Conservation (phyloP, 148 eudicot genomes). For the Rhododendron mucronatum region DNA sequence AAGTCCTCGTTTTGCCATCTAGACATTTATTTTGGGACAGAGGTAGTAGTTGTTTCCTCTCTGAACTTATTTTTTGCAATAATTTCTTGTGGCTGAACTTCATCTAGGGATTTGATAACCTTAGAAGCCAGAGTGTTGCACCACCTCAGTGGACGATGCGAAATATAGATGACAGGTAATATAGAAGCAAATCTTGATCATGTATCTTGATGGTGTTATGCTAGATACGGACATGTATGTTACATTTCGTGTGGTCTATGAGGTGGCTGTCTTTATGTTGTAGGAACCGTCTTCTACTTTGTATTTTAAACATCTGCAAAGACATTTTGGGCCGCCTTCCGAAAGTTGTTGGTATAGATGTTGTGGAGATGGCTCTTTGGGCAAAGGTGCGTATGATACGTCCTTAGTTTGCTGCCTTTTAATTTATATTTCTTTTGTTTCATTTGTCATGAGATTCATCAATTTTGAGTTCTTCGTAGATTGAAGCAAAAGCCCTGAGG, state of each 20-base stretch:
- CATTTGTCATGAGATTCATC: background rate
- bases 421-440: background rate
- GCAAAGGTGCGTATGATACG: constrained; percentile 61
- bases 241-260: background rate
- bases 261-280: constrained; percentile 12
- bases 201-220: background rate
- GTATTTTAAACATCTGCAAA: constrained; percentile 77
- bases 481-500: background rate
- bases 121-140: constrained; percentile 87
- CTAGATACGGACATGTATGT: background rate
- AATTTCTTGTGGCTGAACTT: constrained; percentile 6
- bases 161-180: constrained; percentile 89
- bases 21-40: too few relatives aligned
- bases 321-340: constrained; percentile 80
- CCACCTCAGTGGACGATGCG: constrained; percentile 99
- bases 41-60: background rate
- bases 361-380: constrained; percentile 99
- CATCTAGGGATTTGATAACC: constrained; percentile 90
- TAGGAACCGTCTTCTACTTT: constrained; percentile 82
- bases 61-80: background rate
- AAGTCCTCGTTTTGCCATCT: too few relatives aligned
- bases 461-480: background rate
- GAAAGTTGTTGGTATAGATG: constrained; percentile 95
- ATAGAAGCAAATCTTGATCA: background rate
- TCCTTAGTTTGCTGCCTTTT: background rate